Base-by-base conservation (phyloP, 345 rosid genomes). In the Capsella bursapastoris region DNA sequence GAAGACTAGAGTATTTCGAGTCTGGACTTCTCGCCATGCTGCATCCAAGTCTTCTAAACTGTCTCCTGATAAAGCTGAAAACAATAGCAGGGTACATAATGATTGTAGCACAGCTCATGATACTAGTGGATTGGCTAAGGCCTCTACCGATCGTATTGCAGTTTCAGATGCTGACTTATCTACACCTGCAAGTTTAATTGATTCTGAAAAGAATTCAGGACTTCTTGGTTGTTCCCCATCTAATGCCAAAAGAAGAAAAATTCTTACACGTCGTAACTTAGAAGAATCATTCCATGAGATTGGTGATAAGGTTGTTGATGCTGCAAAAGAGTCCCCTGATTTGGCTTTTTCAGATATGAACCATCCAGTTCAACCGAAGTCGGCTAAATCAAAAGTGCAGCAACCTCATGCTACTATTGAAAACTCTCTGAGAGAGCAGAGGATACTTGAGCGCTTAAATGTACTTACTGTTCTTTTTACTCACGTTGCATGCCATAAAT, bases 401-500 rank as follows among this genome's bases (percentile, higher is more conserved):
- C 84, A 77, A 49, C 72, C 80, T 51, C 70, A 76, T 64, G 72
- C 80, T 71, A 91, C 97, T 58, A 64, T 87, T 70, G 96, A 88
- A 80, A 84, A 79, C 64, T 83, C 89, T 72, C 81, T 84, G 70
- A 87, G 98, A 84, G 89, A 91, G 82, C 90, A 88, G 81, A 85
- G 91, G 67, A 88, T 94, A 77, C 88, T 91, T 61, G 85, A 86
- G 76, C 85, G 86, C 48, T 72, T 92, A 58, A 82, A 87, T 89
- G 97, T 92, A 66, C 71, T 68, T 76, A 57, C 60, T 48, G 15
- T 56, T 70, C 41, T 18, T 48, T 49, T 75, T 61, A 7, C 34
- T 43, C 35, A 25, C 5, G 16, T 66, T 48, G 27, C 15, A 38
- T 49, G 53, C 41, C 29, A 49, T 43, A n/a, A 29, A 7, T 56